Base-by-base conservation (phyloP, 805 yeast genomes). In the Scheffersomyces lignosus region DNA sequence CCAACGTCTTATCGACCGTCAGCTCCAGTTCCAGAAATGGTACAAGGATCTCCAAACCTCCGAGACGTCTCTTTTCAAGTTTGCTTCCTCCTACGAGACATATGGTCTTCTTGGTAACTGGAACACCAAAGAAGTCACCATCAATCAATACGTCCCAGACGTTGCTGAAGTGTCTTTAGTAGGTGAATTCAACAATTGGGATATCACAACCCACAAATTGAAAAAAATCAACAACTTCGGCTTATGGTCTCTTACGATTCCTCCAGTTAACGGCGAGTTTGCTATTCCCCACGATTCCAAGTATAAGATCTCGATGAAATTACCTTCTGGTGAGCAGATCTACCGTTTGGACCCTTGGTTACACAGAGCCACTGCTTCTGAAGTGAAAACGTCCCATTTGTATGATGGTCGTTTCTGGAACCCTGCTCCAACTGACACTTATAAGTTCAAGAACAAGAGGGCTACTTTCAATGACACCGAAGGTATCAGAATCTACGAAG, bases 361-460 rank as follows among this genome's bases (percentile, higher is more conserved):
- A 39, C 70, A 71, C 17, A 71, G 97, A 36, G 96, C 96, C 8
- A 86, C 93, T 2, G 84, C 89, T 2, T 71, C 77, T 15, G 75
- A 73, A 37, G 81, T 73, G 34, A 64, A 60, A 37, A 60, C 57
- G 43, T n/a, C n/a, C n/a, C n/a, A n/a, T n/a, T 56, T 75, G 29
- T 91, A 86, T 57, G 96, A 93, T 47, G 95, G 91, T 5, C 71
- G 95, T 36, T 91, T 87, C 61, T 91, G 98, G 98, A 87, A 91
- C 58, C 97, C 97, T 1, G 39, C 47, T 2, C 56, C 68, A 1
- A 38, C 47, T 0, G 44, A 65, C 16, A 59, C 62, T 13, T 87
- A 87, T 58, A 37, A 51, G 18, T 87, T 86, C 67, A 75, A 81
- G 58, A 60, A 87, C 58, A 36, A 60, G 24, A 70, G 95, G 46